Conservation (phyloP, 192 early-diverging fungal genomes). For the Umbelopsis sp. region DNA sequence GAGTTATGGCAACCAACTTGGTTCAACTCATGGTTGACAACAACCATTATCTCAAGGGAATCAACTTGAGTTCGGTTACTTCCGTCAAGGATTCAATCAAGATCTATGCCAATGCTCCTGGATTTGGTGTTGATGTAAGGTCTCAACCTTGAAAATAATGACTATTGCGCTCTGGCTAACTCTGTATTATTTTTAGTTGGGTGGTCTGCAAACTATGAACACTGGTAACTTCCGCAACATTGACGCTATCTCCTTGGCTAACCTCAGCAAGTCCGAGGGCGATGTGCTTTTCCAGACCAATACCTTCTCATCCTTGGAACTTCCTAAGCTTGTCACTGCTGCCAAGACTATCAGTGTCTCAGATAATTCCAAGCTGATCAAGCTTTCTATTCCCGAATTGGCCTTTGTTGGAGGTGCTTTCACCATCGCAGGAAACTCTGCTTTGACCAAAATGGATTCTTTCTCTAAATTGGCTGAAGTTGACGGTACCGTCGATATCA, state of each 20-base stretch:
- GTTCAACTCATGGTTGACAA: slow-evolving; percentile 25
- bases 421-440: slow-evolving; percentile 65
- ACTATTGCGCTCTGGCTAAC: neutral
- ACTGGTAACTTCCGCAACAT: slow-evolving; percentile 65
- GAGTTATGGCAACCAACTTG: slow-evolving; percentile 17
- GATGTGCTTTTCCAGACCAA: slow-evolving; percentile 67
- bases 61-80: slow-evolving; percentile 21
- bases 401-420: slow-evolving; percentile 63
- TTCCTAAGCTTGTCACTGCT: slow-evolving; percentile 49
- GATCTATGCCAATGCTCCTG: slow-evolving; percentile 27
- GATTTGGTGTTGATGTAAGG: slow-evolving; percentile 31
- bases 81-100: slow-evolving; percentile 6
- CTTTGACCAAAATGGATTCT: slow-evolving; percentile 50
- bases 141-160: neutral
- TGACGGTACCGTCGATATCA: slow-evolving; percentile 60
- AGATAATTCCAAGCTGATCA: slow-evolving; percentile 55
- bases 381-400: slow-evolving; percentile 60
- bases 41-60: slow-evolving; percentile 34
- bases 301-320: slow-evolving; percentile 50
- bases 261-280: slow-evolving; percentile 48
- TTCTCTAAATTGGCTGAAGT: slow-evolving; percentile 62
- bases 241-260: slow-evolving; percentile 44
- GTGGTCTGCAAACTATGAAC: slow-evolving; percentile 38
- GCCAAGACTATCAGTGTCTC: slow-evolving; percentile 60
- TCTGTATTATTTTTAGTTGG: slow-evolving; percentile 14